These are phyloP conservation scores for Xylariaceae sp. DNA, from an alignment of 2,329 filamentous ascomycete genomes.

Conservation along the genomic window DNA sequence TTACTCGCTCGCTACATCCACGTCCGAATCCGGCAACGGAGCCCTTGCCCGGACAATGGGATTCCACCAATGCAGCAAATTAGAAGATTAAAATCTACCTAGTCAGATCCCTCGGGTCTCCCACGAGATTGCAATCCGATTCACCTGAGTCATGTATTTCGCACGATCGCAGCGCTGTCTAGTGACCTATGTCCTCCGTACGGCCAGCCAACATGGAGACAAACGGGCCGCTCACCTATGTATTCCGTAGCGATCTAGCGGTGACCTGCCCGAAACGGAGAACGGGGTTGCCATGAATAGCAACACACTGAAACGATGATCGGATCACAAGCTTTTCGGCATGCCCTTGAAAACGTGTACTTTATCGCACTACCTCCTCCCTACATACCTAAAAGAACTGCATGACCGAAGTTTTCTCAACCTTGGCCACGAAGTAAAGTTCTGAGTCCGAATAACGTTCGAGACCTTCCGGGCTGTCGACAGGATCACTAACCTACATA, in stretches of 20 bases:
- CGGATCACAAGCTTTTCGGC: not conserved
- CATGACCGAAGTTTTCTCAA: no score
- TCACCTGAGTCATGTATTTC: not conserved
- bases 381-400: no score
- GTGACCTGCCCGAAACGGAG: not conserved
- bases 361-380: no score
- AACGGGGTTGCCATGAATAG: not conserved
- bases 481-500: not conserved
- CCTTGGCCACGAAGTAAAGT: no score
- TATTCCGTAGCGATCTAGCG: not conserved
- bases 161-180: not conserved
- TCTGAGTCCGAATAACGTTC: no score
- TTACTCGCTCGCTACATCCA: not conserved
- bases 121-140: not conserved
- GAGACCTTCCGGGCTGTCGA: no score
- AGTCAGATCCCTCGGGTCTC: not conserved
- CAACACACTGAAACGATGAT: not conserved
- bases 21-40: slow-evolving; percentile 2
- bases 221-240: no score
- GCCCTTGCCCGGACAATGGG: not conserved
- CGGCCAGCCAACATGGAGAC: no score
- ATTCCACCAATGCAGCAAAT: not conserved
- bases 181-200: not conserved
- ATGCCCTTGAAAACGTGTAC: no score
- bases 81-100: not conserved